phyloP scores from a whole-genome alignment of 148 eudicot species.

The Pouteria glomerata region DNA sequence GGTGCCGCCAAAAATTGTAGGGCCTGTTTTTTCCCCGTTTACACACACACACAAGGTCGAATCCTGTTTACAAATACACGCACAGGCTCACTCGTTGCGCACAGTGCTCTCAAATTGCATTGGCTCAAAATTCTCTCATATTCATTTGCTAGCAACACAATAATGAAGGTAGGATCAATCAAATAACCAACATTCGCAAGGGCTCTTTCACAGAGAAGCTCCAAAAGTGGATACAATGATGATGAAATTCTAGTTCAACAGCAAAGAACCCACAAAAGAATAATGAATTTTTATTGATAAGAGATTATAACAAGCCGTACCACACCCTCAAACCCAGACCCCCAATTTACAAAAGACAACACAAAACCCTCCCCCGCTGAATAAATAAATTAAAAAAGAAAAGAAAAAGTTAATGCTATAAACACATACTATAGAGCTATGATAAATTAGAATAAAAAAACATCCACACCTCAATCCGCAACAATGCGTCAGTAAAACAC shows the following conservation, averaged over 20 bases:
- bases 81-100: no score
- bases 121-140: no score
- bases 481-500: neutral
- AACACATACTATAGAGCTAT: neutral
- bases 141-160: no score
- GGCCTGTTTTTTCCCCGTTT: no score
- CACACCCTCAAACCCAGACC: slow-evolving; percentile 2
- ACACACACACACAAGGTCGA: no score
- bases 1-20: no score
- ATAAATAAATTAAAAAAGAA: no score
- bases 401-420: neutral
- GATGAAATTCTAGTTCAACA: neutral
- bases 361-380: neutral
- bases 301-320: neutral
- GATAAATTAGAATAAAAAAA: neutral
- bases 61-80: no score
- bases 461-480: neutral
- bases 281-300: neutral
- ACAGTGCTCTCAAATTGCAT: no score
- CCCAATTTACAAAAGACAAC: slow-evolving; percentile 11
- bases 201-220: neutral
- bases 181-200: no score
- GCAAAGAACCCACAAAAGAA: neutral
- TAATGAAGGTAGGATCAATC: no score
- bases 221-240: neutral